Base-by-base conservation (phyloP, 2,329 filamentous ascomycete genomes). In the Penicillium sp. region DNA sequence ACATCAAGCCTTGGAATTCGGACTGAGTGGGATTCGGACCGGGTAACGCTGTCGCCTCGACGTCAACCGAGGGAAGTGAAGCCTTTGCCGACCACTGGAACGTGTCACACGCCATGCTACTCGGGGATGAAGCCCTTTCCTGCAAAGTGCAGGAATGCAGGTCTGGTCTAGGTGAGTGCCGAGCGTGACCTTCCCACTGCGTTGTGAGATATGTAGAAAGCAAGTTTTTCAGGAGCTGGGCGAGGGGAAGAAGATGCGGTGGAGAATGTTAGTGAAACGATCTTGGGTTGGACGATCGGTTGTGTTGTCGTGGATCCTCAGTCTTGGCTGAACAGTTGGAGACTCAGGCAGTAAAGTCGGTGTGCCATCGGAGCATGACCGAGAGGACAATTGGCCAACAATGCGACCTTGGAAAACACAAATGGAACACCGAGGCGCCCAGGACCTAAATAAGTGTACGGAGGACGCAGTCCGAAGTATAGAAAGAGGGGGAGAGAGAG, bases 41-140 rank as follows among this genome's bases (percentile, higher is more conserved):
- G 18, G 5, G 52, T 45, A 10, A n/a, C 42, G 40, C 24, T 22
- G 18, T 40, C 38, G 2, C 6, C 22, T 3, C 16, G 9, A 16
- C 18, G 5, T 34, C 18, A 22, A 7, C 1, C 39, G 27, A 21
- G 40, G 27, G 16, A 9, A 56, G 54, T 36, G 54, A 63, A 63
- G 60, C 61, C 58, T 62, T 61, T 58, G 54, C 58, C 55, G 55
- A 61, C 42, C 44, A 51, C 47, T 46, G 40, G 14, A 31, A 21
- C 18, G 18, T 21, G 49, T 59, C 29, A 40, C 48, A 52, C 8
- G 24, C 24, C 24, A 27, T 2, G 16, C 16, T 32, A 38, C 14
- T 11, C 7, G 4, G 39, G n/a, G 14, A n/a, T 47, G n/a, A 27
- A 27, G 24, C 24, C 24, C 24, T 27, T 27, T 27, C 24, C 8